A percentile compares a stretch with the other conserved stretches of the same genome.
Evolutionary conservation across 148 eudicot species (phyloP).

Genomic region (Chenopodium formosanum): DNA sequence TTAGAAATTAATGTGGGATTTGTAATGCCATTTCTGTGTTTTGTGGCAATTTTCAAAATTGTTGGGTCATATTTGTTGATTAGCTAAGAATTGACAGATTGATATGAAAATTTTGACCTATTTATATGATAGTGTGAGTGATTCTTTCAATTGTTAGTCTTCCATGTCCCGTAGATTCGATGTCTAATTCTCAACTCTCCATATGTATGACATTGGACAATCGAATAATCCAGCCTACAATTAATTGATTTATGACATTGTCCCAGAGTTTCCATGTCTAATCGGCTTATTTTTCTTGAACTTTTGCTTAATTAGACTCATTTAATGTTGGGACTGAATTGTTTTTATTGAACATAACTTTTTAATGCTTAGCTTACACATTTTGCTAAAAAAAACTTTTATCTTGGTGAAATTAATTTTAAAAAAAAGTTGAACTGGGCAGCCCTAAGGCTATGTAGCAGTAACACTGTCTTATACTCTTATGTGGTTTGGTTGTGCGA

Average conservation of each 20-base stretch:
- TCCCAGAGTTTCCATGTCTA: too few relatives aligned
- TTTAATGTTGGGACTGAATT: too few relatives aligned
- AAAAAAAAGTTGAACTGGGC: too few relatives aligned
- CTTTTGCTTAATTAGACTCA: too few relatives aligned
- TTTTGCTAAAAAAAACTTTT: too few relatives aligned
- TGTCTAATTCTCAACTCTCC: background rate
- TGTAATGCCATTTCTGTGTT: background rate
- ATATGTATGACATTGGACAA: background rate
- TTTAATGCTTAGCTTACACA: too few relatives aligned
- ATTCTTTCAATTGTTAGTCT: background rate
- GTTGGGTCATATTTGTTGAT: background rate
- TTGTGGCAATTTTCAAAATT: background rate
- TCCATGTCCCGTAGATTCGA: background rate
- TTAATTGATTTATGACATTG: background rate
- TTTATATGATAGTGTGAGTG: background rate
- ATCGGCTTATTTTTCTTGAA: too few relatives aligned
- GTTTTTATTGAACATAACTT: too few relatives aligned
- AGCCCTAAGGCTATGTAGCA: too few relatives aligned
- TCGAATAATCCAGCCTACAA: background rate
- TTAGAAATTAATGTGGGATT: background rate
- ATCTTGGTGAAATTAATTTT: too few relatives aligned
- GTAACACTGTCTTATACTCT: background rate
- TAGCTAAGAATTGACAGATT: background rate
- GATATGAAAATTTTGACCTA: background rate
- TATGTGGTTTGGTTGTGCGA: background rate